Base-by-base conservation (phyloP, 306 rosid species). In the Malus asiatica region DNA sequence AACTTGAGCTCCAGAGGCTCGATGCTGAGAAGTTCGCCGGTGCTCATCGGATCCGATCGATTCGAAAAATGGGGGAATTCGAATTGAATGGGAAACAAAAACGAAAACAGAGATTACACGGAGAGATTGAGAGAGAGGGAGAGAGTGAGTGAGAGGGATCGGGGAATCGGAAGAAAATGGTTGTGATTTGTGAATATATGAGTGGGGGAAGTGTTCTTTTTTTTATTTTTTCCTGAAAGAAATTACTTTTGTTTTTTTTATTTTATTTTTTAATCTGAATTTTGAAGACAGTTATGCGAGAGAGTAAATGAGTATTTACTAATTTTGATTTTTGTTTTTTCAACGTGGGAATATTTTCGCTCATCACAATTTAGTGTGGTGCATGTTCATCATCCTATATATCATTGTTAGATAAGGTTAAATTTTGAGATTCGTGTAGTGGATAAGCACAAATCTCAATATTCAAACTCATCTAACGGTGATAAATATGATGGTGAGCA, bases 1-100 rank as follows among this genome's bases (percentile, higher is more conserved):
- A 91, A 93, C 86, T 91, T 88, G 82, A 93, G 98, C 81, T 93
- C 98, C 82, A 87, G 70, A 72, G 98, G 98, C 52, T 89, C 91
- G 86, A 93, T 89, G 87, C 86, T 78, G 83, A 93, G 96, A 69
- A 93, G 96, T 27, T 93, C 98, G 19, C 93, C 96, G 11, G 90
- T 89, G 85, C 90, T 89, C 97, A 93, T 93, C 25, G 27, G 68
- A 9, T 8, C 35, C 65, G 63, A 81, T 76, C 48, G 45, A 77
- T 74, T 61, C 19, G 19, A 12, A 12, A 15, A 51, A 13, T 79
- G 65, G 66, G 6, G 48, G 3, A 5, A 38, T 12, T 23, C 12
- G 73, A 32, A 38, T 58, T 45, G 44, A 66, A 70, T 9, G 12
- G 5, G 11, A 58, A n/a, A 9, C 0, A 33, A 55, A 23, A 57